Evolutionary conservation across 2,329 filamentous ascomycete genomes (phyloP).

Genomic region (Trichoderma citrinoviride): DNA sequence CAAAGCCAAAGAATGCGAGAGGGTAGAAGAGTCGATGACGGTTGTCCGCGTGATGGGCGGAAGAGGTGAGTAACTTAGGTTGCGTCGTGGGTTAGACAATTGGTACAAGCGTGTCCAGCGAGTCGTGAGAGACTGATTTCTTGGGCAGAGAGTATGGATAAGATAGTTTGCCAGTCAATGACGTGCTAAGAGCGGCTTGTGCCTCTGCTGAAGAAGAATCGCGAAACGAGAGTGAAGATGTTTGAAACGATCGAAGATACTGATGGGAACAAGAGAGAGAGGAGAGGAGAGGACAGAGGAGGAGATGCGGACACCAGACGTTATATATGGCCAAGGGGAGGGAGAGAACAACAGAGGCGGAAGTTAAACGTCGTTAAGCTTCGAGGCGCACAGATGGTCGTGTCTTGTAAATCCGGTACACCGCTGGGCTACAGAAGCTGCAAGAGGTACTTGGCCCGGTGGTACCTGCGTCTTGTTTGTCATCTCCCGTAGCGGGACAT

Average conservation of each 20-base stretch:
- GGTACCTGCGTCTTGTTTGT: too few relatives aligned
- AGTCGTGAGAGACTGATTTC: not conserved
- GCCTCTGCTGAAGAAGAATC: constrained; percentile 1
- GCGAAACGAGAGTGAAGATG: not conserved
- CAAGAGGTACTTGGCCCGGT: too few relatives aligned
- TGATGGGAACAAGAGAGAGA: not conserved
- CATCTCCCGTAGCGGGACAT: too few relatives aligned
- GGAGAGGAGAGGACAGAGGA: not conserved
- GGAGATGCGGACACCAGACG: too few relatives aligned
- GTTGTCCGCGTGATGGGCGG: not conserved
- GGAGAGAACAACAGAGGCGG: not conserved
- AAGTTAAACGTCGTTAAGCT: too few relatives aligned
- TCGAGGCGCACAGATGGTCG: too few relatives aligned
- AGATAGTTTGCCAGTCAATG: constrained; percentile 6
- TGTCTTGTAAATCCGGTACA: too few relatives aligned
- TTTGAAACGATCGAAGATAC: too few relatives aligned
- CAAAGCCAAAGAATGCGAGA: not conserved
- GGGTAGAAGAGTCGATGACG: not conserved
- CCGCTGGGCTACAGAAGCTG: too few relatives aligned
- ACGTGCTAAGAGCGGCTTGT: constrained; percentile 20
- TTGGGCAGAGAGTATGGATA: constrained; percentile 3
- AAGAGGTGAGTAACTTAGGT: not conserved
- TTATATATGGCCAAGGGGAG: too few relatives aligned
- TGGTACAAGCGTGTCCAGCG: constrained; percentile 5
- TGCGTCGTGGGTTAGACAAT: not conserved